Percentiles rank a stretch among this genome's conserved stretches.
phyloP scores from a whole-genome alignment of 441 rosid genomes.

The Arabidopsis lyrata region DNA sequence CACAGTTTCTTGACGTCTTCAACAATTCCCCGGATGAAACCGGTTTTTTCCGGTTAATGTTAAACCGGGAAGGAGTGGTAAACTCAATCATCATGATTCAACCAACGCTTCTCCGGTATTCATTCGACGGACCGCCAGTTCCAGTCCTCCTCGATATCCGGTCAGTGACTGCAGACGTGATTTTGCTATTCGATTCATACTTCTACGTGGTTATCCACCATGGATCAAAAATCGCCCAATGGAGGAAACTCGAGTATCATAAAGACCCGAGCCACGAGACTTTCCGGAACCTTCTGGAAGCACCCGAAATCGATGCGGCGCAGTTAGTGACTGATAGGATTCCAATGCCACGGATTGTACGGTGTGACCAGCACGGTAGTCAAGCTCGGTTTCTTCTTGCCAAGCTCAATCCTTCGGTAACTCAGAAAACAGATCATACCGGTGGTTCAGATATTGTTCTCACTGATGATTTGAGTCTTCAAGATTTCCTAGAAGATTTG shows the following conservation, averaged over 20 bases:
- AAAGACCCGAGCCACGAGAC: conserved; percentile 85
- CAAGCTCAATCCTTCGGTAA: conserved; percentile 79
- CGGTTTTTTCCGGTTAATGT: conserved; percentile 81
- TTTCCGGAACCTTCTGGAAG: conserved; percentile 81
- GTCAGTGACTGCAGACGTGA: conserved; percentile 74
- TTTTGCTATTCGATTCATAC: conserved; percentile 89
- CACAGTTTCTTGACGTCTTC: conserved; percentile 92
- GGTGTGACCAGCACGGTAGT: conserved; percentile 92
- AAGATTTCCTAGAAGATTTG: conserved; percentile 81
- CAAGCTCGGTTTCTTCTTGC: conserved; percentile 97
- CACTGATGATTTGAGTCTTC: conserved; percentile 85
- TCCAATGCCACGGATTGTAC: conserved; percentile 76
- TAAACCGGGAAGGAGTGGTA: conserved; percentile 91
- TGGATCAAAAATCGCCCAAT: conserved; percentile 88
- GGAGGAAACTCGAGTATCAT: conserved; percentile 86
- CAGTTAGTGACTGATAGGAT: conserved; percentile 72
- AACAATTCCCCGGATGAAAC: conserved; percentile 91
- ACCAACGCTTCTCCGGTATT: conserved; percentile 86
- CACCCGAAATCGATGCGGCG: conserved; percentile 75
- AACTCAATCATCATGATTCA: conserved; percentile 94
- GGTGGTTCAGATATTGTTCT: conserved; percentile 76
- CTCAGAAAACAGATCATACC: conserved; percentile 65
- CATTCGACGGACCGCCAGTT: conserved; percentile 91
- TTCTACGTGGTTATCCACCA: conserved; percentile 84
- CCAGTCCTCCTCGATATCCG: conserved; percentile 91